Conservation (phyloP, 1,284 basidiomycete genomes). For the Apiotrichum sp. region DNA sequence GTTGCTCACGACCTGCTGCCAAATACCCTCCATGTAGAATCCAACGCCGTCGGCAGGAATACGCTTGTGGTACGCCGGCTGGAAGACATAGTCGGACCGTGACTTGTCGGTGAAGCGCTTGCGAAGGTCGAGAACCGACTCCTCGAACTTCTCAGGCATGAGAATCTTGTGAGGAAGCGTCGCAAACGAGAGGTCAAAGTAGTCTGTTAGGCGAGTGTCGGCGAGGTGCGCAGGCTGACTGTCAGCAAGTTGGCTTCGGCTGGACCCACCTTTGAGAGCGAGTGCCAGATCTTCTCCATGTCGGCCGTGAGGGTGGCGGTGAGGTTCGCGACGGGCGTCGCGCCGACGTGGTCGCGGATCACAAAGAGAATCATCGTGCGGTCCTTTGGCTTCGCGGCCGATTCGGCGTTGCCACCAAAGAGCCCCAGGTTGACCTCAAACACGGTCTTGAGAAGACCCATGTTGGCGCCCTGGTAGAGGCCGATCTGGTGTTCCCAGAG, state of each 20-base stretch:
- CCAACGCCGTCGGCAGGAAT: conserved; percentile 97
- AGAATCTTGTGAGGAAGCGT: conserved; percentile 89
- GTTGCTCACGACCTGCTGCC: conserved; percentile 98
- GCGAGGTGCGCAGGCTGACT: conserved; percentile 69
- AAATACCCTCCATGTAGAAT: conserved; percentile 95
- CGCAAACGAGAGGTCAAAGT: conserved; percentile 96
- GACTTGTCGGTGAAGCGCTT: conserved; percentile 69
- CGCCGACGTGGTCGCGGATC: conserved; percentile 93
- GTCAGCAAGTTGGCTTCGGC: not conserved
- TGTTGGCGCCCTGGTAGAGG: conserved; percentile 96
- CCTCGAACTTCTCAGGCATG: conserved; percentile 80
- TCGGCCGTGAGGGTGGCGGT: conserved; percentile 81
- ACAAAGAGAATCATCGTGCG: conserved; percentile 94
- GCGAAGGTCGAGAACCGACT: conserved; percentile 65
- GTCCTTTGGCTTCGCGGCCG: conserved; percentile 57
- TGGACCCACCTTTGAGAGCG: conserved; percentile 61
- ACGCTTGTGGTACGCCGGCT: conserved; percentile 89
- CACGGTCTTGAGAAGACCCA: conserved; percentile 97
- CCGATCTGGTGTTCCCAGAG: conserved; percentile 93
- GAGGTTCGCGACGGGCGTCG: conserved; percentile 85
- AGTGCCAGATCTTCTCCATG: conserved; percentile 86
- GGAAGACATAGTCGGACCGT: conserved; percentile 75
- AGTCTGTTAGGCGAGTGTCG: conserved; percentile 70
- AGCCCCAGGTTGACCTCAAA: conserved; percentile 96
- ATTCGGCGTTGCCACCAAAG: conserved; percentile 56